These are phyloP conservation scores for Mycena leptocephala DNA, from an alignment of 768 basidiomycete species.

Conservation along the genomic window DNA sequence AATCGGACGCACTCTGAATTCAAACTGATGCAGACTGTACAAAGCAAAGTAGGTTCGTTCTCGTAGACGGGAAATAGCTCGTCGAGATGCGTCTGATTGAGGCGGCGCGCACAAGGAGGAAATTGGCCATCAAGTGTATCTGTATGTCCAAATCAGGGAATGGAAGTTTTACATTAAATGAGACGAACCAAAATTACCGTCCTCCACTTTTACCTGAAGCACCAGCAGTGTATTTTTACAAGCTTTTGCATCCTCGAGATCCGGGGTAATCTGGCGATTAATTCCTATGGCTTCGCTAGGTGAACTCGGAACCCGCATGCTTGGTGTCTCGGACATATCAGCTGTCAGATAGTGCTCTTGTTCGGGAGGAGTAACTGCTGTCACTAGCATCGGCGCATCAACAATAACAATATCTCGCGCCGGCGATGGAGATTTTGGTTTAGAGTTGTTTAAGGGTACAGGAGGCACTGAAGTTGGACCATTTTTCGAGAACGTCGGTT, in stretches of 20 bases:
- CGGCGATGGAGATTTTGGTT: too few relatives aligned
- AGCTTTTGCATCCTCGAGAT: not conserved
- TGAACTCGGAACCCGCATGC: not conserved
- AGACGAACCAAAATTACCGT: not conserved
- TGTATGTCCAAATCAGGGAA: not conserved
- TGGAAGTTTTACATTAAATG: not conserved
- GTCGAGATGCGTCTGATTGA: not conserved
- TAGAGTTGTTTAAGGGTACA: too few relatives aligned
- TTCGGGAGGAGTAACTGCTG: not conserved
- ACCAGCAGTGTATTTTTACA: not conserved
- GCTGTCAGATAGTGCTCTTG: not conserved
- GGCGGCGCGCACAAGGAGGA: not conserved
- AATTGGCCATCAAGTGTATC: not conserved
- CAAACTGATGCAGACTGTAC: not conserved
- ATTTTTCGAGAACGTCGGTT: not conserved
- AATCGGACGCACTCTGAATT: not conserved
- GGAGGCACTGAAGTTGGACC: not conserved
- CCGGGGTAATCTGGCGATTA: not conserved
- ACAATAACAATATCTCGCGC: not conserved
- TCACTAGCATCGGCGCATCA: not conserved
- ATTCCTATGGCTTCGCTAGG: too few relatives aligned
- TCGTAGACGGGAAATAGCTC: not conserved
- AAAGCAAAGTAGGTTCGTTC: not conserved
- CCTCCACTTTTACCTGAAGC: not conserved
- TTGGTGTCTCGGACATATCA: not conserved